Evolutionary conservation across 2,329 filamentous ascomycete species (phyloP).

Genomic region (Fusarium virguliforme): DNA sequence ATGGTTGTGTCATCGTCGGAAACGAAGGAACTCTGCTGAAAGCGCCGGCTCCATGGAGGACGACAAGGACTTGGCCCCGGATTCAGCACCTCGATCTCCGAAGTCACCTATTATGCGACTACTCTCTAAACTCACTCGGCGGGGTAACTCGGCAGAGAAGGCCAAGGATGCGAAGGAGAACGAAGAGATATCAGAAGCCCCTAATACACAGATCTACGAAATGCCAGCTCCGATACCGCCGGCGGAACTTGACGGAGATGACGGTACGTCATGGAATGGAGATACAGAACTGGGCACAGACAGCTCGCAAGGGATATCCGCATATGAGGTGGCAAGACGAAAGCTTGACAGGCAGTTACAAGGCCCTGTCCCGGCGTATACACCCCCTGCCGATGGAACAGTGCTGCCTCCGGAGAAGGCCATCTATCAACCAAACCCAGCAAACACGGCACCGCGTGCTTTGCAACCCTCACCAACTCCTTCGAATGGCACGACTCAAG

Average conservation of each 20-base stretch:
- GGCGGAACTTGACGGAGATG: conserved; percentile 66
- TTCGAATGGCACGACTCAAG: conserved; percentile 42
- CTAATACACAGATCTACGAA: conserved; percentile 68
- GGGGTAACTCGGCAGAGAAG: conserved; percentile 52
- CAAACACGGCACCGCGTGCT: conserved; percentile 39
- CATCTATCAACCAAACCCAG: conserved; percentile 37
- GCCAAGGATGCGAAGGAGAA: conserved; percentile 43
- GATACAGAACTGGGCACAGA: conserved; percentile 62
- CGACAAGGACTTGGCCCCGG: conserved; percentile 58
- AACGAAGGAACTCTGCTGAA: conserved; percentile 51
- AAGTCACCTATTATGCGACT: conserved; percentile 49
- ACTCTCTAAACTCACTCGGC: conserved; percentile 62
- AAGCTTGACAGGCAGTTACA: conserved; percentile 69
- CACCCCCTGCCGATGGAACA: conserved; percentile 57
- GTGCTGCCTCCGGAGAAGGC: conserved; percentile 53
- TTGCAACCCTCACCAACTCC: conserved; percentile 42
- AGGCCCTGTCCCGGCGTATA: conserved; percentile 66
- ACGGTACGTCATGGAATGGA: conserved; percentile 57
- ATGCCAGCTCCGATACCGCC: conserved; percentile 64
- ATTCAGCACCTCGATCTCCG: conserved; percentile 50
- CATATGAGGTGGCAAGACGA: conserved; percentile 67
- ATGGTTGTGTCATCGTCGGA: conserved; percentile 57
- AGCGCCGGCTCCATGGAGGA: conserved; percentile 48
- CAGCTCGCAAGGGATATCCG: conserved; percentile 59
- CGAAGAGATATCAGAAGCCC: conserved; percentile 54